Base-by-base conservation (phyloP, 1,284 basidiomycete genomes). In the Sanghuangporus sanghuang region DNA sequence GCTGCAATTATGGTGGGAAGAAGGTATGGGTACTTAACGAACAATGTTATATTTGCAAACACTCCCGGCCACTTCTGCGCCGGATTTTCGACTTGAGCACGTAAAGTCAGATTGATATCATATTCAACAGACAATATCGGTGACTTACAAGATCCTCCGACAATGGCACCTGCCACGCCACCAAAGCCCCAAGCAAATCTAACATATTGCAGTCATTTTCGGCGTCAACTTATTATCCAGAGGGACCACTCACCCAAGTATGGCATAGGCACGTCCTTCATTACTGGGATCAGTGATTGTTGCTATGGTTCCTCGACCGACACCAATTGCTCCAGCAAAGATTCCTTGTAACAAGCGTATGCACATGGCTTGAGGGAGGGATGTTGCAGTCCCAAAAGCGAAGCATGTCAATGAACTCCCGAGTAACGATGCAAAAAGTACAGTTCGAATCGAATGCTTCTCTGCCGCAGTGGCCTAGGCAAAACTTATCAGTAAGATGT, bases 171-270 rank as follows among this genome's bases (percentile, higher is more conserved):
- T 53, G 90, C 84, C 11, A 95, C 92, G 84, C 95, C 95, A 67
- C 96, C 96, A 71, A 98, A 87, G 67, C 95, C 96, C 96, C 96
- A 98, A 68, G 89, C 94, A 75, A 97, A 97, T 21, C 70, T 72
- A 40, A 35, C 6, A 18, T 35, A 6, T 44, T 23, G 18, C 36
- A 16, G 27, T 57, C 39, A 50, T 54, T 49, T 39, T 35, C 7
- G 23, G 18, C 18, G 50, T 36, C 14, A 16, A 16, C 38, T 42
- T 44, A 21, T 39, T 23, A 2, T 23, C 23, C n/a, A 48, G n/a
- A 64, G 35, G 32, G 18, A 38, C 48, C 38, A 66, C 75, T 70
- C 70, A 89, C 89, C 95, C 95, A 59, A 98, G 82, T 68, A 96
- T 92, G 55, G 94, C 94, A 73, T 97, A 97, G 14, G 96, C 96